Evolutionary conservation across 305 asterid species (phyloP).

Genomic region (Fraxinus latifolia): DNA sequence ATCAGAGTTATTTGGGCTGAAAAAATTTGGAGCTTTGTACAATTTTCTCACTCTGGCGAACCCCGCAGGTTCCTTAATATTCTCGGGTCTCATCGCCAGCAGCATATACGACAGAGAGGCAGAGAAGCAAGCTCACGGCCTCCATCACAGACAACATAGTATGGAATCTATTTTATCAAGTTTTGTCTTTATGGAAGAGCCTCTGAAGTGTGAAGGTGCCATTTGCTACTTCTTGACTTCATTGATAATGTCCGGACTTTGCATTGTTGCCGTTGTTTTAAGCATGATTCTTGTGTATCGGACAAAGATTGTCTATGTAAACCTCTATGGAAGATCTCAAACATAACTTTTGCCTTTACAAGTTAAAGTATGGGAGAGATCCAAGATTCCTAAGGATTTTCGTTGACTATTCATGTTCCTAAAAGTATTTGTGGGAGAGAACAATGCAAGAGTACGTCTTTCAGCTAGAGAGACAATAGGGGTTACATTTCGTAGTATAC

Average conservation of each 20-base stretch:
- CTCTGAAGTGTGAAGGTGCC: slow-evolving; percentile 46
- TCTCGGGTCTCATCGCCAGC: slow-evolving; percentile 57
- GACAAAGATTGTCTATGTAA: slow-evolving; percentile 44
- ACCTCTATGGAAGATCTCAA: slow-evolving; percentile 48
- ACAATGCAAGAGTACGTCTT: neutral
- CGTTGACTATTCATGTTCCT: neutral
- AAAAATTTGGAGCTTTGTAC: slow-evolving; percentile 52
- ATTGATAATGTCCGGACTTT: slow-evolving; percentile 54
- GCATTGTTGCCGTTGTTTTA: slow-evolving; percentile 40
- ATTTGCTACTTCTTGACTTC: slow-evolving; percentile 56
- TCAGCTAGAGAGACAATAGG: neutral
- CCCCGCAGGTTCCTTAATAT: slow-evolving; percentile 53
- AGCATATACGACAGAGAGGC: slow-evolving; percentile 56
- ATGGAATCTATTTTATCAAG: slow-evolving; percentile 29
- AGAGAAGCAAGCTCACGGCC: slow-evolving; percentile 47
- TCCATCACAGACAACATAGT: slow-evolving; percentile 12
- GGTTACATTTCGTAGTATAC: neutral
- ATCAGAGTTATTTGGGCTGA: slow-evolving; percentile 58
- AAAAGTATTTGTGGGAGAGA: neutral
- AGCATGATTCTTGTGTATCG: slow-evolving; percentile 58
- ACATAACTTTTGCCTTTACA: slow-evolving; percentile 16
- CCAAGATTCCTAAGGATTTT: neutral
- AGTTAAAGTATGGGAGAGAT: neutral
- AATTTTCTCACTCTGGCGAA: slow-evolving; percentile 56
- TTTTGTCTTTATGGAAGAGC: slow-evolving; percentile 34